A percentile compares a stretch with the other conserved stretches of the same genome.
Conservation (phyloP, 768 basidiomycete genomes). For the Trametes punicea region DNA sequence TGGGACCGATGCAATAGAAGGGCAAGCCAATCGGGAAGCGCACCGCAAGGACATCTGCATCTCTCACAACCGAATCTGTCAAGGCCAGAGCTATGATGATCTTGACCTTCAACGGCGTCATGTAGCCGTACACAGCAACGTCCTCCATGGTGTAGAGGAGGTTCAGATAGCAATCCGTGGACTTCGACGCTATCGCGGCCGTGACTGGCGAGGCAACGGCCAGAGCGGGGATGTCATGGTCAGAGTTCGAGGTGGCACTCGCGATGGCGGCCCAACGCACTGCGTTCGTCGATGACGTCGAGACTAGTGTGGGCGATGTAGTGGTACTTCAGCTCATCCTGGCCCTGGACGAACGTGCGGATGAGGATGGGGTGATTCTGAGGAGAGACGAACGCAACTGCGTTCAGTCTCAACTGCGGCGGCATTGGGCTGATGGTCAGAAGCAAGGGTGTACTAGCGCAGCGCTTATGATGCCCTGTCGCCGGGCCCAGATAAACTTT, state of each 20-base stretch:
- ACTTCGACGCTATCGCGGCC: constrained; percentile 48
- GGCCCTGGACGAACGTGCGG: constrained; percentile 61
- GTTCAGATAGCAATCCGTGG: constrained; percentile 78
- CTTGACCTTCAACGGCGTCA: constrained; percentile 84
- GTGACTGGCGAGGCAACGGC: constrained; percentile 26
- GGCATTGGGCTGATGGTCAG: constrained; percentile 45
- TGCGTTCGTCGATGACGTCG: constrained; percentile 89
- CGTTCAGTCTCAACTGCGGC: constrained; percentile 66
- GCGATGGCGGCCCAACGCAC: constrained; percentile 42
- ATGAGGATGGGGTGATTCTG: constrained; percentile 81
- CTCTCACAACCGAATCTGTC: constrained; percentile 77
- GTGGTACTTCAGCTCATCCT: constrained; percentile 76
- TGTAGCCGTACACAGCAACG: constrained; percentile 88
- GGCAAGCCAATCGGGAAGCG: constrained; percentile 26
- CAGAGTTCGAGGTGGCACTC: not conserved
- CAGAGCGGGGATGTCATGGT: constrained; percentile 18
- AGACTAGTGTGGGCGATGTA: constrained; percentile 89
- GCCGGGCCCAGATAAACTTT: too few species aligned
- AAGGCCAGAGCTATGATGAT: constrained; percentile 79
- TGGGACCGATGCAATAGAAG: not conserved
- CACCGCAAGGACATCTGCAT: constrained; percentile 75
- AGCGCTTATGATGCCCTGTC: not conserved
- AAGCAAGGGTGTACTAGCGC: not conserved
- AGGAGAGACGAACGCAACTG: constrained; percentile 82
- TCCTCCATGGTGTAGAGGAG: constrained; percentile 90